These are phyloP conservation scores for Aspergillus quadricinctus DNA, from an alignment of 2,329 filamentous ascomycete species.

Conservation along the genomic window DNA sequence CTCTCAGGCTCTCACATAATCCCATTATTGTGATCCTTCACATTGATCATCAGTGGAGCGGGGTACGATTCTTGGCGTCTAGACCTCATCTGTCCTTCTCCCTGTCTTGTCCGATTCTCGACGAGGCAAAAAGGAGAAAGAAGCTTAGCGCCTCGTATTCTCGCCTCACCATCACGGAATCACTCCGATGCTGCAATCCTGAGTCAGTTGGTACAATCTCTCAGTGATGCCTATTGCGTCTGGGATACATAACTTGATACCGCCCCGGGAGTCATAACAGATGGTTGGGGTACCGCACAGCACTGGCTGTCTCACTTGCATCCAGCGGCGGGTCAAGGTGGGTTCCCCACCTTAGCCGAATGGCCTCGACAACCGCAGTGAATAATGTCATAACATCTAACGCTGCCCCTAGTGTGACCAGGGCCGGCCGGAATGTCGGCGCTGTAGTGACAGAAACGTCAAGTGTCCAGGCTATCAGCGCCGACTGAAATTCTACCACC, in stretches of 20 bases:
- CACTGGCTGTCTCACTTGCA: conserved; percentile 19
- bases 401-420: conserved; percentile 16
- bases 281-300: conserved; percentile 21
- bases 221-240: neutral
- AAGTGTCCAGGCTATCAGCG: conserved; percentile 17
- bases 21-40: neutral
- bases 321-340: conserved; percentile 22
- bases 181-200: neutral
- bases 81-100: neutral
- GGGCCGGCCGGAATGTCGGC: conserved; percentile 16
- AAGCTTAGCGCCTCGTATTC: neutral
- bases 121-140: neutral
- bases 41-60: neutral
- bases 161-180: neutral
- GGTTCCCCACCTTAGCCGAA: neutral
- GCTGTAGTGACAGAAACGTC: conserved; percentile 11
- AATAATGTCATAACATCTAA: neutral
- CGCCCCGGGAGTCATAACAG: neutral
- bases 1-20: no score
- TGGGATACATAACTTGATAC: neutral
- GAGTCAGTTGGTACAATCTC: neutral
- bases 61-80: neutral
- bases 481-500: conserved; percentile 15
- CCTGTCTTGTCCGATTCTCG: neutral
- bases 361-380: neutral